Percentiles rank a stretch among this genome's conserved stretches.
phyloP scores from a whole-genome alignment of 1,284 basidiomycete genomes.

The Retiboletus flavoniger region DNA sequence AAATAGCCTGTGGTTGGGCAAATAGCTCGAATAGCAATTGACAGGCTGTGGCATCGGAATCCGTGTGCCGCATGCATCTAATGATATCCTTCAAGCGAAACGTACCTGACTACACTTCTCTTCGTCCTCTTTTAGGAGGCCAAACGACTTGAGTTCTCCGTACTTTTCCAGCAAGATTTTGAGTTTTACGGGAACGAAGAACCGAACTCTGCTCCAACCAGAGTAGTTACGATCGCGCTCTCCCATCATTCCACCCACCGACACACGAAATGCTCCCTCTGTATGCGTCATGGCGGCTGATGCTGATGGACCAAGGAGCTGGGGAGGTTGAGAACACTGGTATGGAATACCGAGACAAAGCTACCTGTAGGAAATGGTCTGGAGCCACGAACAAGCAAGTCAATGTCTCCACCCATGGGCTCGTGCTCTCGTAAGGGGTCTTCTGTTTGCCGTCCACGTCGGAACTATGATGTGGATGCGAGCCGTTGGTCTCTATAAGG shows the following conservation, averaged over 20 bases:
- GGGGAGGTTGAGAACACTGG: slow-evolving; percentile 3
- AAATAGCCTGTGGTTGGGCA: not conserved
- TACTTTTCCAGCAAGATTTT: slow-evolving; percentile 34
- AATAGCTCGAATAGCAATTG: slow-evolving; percentile 8
- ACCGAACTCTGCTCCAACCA: slow-evolving; percentile 22
- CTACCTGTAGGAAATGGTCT: slow-evolving; percentile 31
- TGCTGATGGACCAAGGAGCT: slow-evolving; percentile 43
- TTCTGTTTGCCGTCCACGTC: slow-evolving; percentile 25
- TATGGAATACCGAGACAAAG: slow-evolving; percentile 1
- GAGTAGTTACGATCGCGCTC: slow-evolving; percentile 23
- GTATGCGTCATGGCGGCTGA: slow-evolving; percentile 39
- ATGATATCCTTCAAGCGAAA: slow-evolving; percentile 5
- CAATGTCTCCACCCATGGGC: slow-evolving; percentile 25
- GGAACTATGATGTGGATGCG: slow-evolving; percentile 18
- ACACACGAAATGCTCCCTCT: slow-evolving; percentile 44
- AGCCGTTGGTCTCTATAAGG: slow-evolving; percentile 37
- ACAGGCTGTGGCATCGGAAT: slow-evolving; percentile 1
- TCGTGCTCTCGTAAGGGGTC: slow-evolving; percentile 21
- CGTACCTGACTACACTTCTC: slow-evolving; percentile 32
- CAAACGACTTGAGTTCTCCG: slow-evolving; percentile 34
- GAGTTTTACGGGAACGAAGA: slow-evolving; percentile 33
- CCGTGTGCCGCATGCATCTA: slow-evolving; percentile 1
- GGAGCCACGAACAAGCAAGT: slow-evolving; percentile 35
- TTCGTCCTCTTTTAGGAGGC: slow-evolving; percentile 29
- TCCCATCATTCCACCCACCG: slow-evolving; percentile 29